Conservation (phyloP, 768 basidiomycete species). For the Naganishia friedmannii region DNA sequence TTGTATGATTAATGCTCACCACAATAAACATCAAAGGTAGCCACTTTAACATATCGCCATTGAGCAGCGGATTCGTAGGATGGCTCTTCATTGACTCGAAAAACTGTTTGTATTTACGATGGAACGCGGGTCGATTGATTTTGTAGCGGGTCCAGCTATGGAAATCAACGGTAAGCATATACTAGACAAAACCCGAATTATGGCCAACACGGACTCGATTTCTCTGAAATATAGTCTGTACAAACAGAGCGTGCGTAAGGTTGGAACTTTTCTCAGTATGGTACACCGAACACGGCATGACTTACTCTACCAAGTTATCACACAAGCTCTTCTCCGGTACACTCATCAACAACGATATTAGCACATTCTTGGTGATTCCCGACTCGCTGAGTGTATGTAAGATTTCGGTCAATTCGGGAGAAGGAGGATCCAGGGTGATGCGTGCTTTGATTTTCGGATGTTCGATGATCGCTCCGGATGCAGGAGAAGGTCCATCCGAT, state of each 20-base stretch:
- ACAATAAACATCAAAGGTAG: conserved; percentile 52
- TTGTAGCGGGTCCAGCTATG: conserved; percentile 54
- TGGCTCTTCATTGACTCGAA: conserved; percentile 48
- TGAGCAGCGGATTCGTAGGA: conserved; percentile 49
- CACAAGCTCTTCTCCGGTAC: conserved; percentile 49
- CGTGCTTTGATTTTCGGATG: conserved; percentile 14
- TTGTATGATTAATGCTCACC: conserved; percentile 35
- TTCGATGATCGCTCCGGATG: conserved; percentile 41
- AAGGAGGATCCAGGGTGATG: conserved; percentile 29
- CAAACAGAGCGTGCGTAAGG: neutral
- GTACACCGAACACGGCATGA: neutral
- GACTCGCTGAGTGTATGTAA: conserved; percentile 50
- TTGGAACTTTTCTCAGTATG: neutral
- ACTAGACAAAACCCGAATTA: neutral
- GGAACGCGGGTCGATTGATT: conserved; percentile 50
- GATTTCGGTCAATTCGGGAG: conserved; percentile 43
- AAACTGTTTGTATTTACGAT: conserved; percentile 48
- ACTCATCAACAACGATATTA: conserved; percentile 50
- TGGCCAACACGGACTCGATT: conserved; percentile 34
- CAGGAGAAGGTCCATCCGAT: conserved; percentile 39
- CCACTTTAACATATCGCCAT: conserved; percentile 51
- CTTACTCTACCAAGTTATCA: conserved; percentile 48
- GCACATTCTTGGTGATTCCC: conserved; percentile 49
- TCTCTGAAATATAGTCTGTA: conserved; percentile 36
- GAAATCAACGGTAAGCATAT: neutral